phyloP scores from a whole-genome alignment of 257 asterid genomes.

The Lithospermum erythrorhizon region DNA sequence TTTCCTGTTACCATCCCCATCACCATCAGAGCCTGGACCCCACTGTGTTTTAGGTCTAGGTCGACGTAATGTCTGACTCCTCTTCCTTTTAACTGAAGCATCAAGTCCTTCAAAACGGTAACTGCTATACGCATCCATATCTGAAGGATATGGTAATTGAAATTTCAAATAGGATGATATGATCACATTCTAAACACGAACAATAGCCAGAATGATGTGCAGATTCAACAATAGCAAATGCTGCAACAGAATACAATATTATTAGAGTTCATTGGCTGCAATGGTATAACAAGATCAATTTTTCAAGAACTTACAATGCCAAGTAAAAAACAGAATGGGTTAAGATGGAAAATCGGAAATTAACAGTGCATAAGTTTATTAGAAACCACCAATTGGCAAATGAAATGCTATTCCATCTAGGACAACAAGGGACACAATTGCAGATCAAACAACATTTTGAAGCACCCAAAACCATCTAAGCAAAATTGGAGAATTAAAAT shows the following conservation, averaged over 20 bases:
- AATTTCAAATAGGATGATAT: conserved; percentile 1
- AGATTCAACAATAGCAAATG: neutral
- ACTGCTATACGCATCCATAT: conserved; percentile 56
- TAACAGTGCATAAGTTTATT: too few species aligned
- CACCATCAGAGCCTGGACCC: conserved; percentile 50
- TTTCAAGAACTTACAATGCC: too few species aligned
- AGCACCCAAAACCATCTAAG: too few species aligned
- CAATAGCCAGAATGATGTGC: neutral
- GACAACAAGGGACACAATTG: too few species aligned
- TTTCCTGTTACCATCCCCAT: conserved; percentile 51
- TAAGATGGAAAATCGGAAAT: too few species aligned
- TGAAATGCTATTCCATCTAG: too few species aligned
- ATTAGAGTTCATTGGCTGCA: too few species aligned
- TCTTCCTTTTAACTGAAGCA: conserved; percentile 45
- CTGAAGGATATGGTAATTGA: conserved; percentile 2
- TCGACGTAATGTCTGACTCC: conserved; percentile 66
- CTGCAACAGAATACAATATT: neutral
- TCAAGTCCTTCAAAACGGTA: conserved; percentile 40
- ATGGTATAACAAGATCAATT: too few species aligned
- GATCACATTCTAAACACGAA: neutral
- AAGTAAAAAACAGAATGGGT: too few species aligned
- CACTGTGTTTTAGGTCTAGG: conserved; percentile 59
- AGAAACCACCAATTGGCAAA: too few species aligned
- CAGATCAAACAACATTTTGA: too few species aligned
- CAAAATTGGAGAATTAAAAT: too few species aligned